Evolutionary conservation across 495 filamentous ascomycete species (phyloP).

Genomic region (Cetradonia linearis): DNA sequence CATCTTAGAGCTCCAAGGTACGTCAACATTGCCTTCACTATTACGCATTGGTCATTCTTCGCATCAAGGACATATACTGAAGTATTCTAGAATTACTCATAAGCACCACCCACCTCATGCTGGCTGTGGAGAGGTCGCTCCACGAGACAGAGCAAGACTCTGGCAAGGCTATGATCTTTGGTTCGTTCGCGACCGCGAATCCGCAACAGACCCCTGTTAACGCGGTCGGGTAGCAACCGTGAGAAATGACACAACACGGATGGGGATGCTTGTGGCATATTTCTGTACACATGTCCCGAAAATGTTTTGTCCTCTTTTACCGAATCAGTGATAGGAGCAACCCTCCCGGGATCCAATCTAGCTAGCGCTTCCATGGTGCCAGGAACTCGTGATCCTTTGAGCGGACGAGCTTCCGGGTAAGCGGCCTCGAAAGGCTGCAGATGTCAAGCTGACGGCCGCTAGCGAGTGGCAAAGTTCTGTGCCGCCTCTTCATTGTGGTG

Average conservation of each 20-base stretch:
- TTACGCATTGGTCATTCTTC: neutral
- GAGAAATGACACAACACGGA: neutral
- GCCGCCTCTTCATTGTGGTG: neutral
- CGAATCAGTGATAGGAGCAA: neutral
- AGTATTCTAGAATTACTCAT: conserved; percentile 47
- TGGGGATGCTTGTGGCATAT: neutral
- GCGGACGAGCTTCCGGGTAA: neutral
- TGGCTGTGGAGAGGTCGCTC: conserved; percentile 48
- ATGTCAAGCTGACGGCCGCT: neutral
- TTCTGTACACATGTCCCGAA: neutral
- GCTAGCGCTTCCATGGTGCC: neutral
- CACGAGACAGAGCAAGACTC: conserved; percentile 39
- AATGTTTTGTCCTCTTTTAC: neutral
- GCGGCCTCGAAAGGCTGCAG: neutral
- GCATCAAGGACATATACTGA: conserved; percentile 14
- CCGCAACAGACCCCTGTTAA: neutral
- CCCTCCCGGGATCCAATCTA: neutral
- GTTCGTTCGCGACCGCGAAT: conserved; percentile 31
- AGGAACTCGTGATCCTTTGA: neutral
- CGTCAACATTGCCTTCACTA: conserved; percentile 13
- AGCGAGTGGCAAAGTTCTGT: neutral
- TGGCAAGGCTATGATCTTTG: conserved; percentile 52
- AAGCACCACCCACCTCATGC: conserved; percentile 46
- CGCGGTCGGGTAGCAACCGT: neutral
- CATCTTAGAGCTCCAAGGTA: conserved; percentile 51